A percentile compares a stretch with the other conserved stretches of the same genome.
These are phyloP conservation scores for Malus asiatica DNA, from an alignment of 306 rosid species.

Conservation along the genomic window DNA sequence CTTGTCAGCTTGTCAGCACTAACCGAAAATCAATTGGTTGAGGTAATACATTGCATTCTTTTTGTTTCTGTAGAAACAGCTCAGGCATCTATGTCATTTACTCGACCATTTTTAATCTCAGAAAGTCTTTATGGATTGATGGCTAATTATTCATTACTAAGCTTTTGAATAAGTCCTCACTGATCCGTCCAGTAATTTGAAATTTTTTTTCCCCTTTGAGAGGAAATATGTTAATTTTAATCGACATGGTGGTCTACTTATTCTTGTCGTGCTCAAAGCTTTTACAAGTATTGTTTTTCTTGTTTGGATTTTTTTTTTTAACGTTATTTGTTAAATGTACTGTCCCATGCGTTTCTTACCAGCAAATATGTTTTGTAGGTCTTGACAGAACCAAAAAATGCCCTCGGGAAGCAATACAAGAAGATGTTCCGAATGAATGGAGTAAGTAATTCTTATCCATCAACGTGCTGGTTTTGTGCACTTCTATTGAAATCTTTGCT, in stretches of 20 bases:
- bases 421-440: conserved; percentile 88
- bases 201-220: not conserved
- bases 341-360: conserved; percentile 2
- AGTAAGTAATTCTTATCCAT: conserved; percentile 40
- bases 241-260: not conserved
- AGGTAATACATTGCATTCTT: conserved; percentile 40
- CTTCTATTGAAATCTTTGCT: not conserved
- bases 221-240: not conserved
- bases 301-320: not conserved
- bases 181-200: not conserved
- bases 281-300: not conserved
- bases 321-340: not conserved
- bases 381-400: conserved; percentile 88
- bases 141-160: not conserved
- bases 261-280: not conserved
- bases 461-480: conserved; percentile 1
- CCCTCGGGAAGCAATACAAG: conserved; percentile 94
- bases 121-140: not conserved
- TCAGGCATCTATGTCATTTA: not conserved
- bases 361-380: conserved; percentile 43
- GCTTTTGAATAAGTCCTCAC: not conserved
- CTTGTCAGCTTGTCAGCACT: conserved; percentile 90
- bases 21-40: conserved; percentile 81
- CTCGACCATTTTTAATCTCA: not conserved
- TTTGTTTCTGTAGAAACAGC: conserved; percentile 2